A percentile compares a stretch with the other conserved stretches of the same genome.
phyloP scores from a whole-genome alignment of 1,139 yeast species.

The Candida sanyaensis region DNA sequence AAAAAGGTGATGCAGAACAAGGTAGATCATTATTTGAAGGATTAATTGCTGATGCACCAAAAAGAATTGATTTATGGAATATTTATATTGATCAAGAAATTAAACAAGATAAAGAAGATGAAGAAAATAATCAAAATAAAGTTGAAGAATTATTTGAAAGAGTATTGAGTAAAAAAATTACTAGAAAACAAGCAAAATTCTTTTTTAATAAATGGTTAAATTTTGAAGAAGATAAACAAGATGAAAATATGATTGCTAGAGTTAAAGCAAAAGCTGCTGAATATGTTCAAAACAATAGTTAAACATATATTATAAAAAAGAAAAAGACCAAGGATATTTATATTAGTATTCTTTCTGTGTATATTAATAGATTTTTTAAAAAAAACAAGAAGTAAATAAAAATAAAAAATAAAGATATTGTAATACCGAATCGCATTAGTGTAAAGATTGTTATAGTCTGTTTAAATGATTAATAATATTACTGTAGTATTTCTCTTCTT shows the following conservation, averaged over 20 bases:
- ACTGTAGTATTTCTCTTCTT: too few relatives aligned
- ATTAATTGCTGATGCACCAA: constrained; percentile 83
- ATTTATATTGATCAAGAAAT: constrained; percentile 93
- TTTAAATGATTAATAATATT: too few relatives aligned
- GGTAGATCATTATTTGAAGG: constrained; percentile 96
- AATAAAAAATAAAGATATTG: too few relatives aligned
- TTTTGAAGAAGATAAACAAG: constrained; percentile 71
- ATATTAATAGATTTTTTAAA: too few relatives aligned
- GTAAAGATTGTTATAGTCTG: too few relatives aligned
- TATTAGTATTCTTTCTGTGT: too few relatives aligned
- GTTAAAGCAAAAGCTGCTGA: constrained; percentile 93
- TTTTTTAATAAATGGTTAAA: constrained; percentile 92
- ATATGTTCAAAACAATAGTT: constrained; percentile 45
- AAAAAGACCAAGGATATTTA: too few relatives aligned
- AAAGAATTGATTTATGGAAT: constrained; percentile 92
- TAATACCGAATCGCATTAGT: too few relatives aligned
- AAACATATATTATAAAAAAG: too few relatives aligned
- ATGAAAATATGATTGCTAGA: constrained; percentile 71
- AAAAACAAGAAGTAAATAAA: too few relatives aligned
- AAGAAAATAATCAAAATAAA: constrained; percentile 60
- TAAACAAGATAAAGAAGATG: constrained; percentile 45
- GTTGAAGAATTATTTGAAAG: constrained; percentile 84
- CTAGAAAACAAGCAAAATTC: constrained; percentile 92
- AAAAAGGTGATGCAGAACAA: constrained; percentile 87
- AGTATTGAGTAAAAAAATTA: constrained; percentile 63